Percentiles rank a stretch among this genome's conserved stretches.
These are phyloP conservation scores for Phytophthora aleatoria DNA, from an alignment of 352 stramenopile genomes.

Conservation along the genomic window DNA sequence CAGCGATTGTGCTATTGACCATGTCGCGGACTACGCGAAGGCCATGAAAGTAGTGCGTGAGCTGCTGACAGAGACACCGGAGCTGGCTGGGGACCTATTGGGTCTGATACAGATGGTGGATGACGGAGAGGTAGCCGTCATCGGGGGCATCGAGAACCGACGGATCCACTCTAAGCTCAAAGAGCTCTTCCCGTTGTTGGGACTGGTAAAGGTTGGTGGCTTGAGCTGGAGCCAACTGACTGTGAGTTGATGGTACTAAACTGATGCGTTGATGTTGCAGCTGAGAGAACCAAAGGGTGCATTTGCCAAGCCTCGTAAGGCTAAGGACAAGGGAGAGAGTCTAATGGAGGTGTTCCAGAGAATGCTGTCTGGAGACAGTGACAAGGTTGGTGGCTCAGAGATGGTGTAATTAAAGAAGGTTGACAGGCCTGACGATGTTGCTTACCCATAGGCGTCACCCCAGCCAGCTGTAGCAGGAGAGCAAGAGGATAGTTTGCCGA, in stretches of 20 bases:
- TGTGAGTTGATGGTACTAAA: neutral
- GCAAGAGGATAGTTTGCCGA: neutral
- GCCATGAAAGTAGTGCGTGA: constrained; percentile 56
- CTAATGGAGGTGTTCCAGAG: constrained; percentile 60
- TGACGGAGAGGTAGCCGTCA: constrained; percentile 71
- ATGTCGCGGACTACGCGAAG: constrained; percentile 28
- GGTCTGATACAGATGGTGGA: constrained; percentile 78
- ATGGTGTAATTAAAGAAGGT: neutral
- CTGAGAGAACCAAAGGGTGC: constrained; percentile 57
- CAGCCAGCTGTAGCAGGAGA: constrained; percentile 2
- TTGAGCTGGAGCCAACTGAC: neutral
- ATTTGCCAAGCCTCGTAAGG: constrained; percentile 47
- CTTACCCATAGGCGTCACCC: neutral
- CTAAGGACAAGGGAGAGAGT: constrained; percentile 19
- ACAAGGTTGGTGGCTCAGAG: constrained; percentile 1
- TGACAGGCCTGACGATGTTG: no score
- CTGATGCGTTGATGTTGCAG: constrained; percentile 22
- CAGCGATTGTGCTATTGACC: constrained; percentile 21
- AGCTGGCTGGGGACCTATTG: constrained; percentile 67
- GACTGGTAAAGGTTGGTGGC: constrained; percentile 55
- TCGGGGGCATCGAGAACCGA: constrained; percentile 78
- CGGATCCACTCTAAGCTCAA: constrained; percentile 69
- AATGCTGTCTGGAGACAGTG: constrained; percentile 39
- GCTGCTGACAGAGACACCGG: constrained; percentile 70
- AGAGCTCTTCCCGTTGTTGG: constrained; percentile 73